Conservation (phyloP, 1,284 basidiomycete species). For the Puccinia polysora region DNA sequence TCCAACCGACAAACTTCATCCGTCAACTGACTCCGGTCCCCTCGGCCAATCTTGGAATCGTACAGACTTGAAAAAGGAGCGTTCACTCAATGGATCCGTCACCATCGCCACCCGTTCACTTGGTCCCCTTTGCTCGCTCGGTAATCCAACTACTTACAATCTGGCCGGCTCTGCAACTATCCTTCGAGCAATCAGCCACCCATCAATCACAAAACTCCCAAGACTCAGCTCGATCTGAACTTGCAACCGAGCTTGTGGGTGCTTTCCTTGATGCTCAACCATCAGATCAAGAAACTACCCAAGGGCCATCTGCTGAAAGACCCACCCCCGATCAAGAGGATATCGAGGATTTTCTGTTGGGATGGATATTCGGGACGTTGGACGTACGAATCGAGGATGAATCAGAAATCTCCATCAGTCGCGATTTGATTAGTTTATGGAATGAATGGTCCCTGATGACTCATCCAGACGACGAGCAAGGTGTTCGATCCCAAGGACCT, state of each 20-base stretch:
- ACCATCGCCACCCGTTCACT: not conserved
- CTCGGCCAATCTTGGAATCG: too few relatives aligned
- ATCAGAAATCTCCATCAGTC: not conserved
- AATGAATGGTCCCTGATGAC: not conserved
- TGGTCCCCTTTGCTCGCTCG: conserved; percentile 6
- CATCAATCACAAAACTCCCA: not conserved
- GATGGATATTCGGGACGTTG: conserved; percentile 6
- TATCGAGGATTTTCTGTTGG: conserved; percentile 14
- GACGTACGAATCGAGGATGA: too few relatives aligned
- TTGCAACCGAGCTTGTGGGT: conserved; percentile 17
- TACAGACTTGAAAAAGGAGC: too few relatives aligned
- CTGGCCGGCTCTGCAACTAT: conserved; percentile 23
- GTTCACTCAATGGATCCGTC: too few relatives aligned
- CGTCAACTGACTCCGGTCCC: too few relatives aligned
- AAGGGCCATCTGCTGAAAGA: not conserved
- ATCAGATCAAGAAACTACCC: not conserved
- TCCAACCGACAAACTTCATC: too few relatives aligned
- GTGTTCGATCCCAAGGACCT: not conserved
- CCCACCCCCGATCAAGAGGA: too few relatives aligned
- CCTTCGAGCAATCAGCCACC: too few relatives aligned
- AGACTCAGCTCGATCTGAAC: not conserved
- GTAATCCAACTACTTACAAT: conserved; percentile 3
- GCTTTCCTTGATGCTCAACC: too few relatives aligned
- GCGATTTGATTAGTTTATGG: not conserved
- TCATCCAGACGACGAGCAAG: not conserved